phyloP scores from a whole-genome alignment of 2,329 filamentous ascomycete species.

The Xylaria sp. region DNA sequence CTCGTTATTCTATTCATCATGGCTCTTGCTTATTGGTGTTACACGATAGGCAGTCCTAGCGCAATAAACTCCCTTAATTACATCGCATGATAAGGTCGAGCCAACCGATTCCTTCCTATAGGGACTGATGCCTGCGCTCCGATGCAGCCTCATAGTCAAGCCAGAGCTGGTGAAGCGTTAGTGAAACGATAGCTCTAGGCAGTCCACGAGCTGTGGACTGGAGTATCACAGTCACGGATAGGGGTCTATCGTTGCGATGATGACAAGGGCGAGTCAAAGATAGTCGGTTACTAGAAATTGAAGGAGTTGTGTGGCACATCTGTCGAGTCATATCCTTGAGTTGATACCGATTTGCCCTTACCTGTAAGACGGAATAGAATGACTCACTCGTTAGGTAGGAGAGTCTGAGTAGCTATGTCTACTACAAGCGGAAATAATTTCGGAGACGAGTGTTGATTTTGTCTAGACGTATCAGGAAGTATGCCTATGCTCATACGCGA shows the following conservation, averaged over 20 bases:
- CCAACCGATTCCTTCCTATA: not conserved
- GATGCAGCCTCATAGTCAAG: not conserved
- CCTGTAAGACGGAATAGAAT: not conserved
- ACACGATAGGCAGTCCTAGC: not conserved
- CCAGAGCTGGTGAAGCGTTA: not conserved
- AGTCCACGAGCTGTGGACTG: not conserved
- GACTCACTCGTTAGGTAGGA: not conserved
- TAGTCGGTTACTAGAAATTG: not conserved
- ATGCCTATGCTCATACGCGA: too few relatives aligned
- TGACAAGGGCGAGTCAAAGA: not conserved
- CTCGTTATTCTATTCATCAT: constrained; percentile 17
- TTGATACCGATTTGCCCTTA: too few relatives aligned
- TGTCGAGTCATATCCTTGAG: not conserved
- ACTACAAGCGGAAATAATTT: not conserved
- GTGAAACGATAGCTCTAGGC: not conserved
- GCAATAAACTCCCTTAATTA: not conserved
- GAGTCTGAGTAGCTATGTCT: not conserved
- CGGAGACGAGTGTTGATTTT: not conserved
- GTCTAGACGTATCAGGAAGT: not conserved
- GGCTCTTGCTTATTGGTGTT: constrained; percentile 3
- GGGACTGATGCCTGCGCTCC: not conserved
- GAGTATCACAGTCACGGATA: not conserved
- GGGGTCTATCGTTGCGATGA: not conserved
- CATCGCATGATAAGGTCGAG: not conserved
- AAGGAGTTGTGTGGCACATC: too few relatives aligned